Conservation (phyloP, 345 rosid genomes). For the Murraya paniculata region DNA sequence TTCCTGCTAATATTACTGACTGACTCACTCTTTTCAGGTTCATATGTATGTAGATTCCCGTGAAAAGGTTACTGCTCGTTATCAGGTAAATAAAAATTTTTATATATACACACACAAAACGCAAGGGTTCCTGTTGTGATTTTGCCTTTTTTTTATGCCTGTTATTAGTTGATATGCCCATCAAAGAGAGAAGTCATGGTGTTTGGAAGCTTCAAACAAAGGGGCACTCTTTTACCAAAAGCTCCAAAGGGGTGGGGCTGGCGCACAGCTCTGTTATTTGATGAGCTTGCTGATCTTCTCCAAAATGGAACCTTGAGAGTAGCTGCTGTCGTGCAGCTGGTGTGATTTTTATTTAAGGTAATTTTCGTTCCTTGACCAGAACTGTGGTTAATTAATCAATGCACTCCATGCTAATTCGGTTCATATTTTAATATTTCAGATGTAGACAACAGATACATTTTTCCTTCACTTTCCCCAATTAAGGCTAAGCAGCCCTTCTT, state of each 20-base stretch:
- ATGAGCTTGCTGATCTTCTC: slow-evolving; percentile 86
- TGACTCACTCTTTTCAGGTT: slow-evolving; percentile 47
- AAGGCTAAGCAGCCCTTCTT: neutral
- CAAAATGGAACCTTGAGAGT: slow-evolving; percentile 80
- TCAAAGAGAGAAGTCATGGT: slow-evolving; percentile 94
- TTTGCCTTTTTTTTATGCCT: neutral
- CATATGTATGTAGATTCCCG: slow-evolving; percentile 81
- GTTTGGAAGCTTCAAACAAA: slow-evolving; percentile 83
- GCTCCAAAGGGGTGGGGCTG: slow-evolving; percentile 99
- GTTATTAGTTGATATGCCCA: slow-evolving; percentile 75
- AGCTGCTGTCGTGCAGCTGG: slow-evolving; percentile 87
- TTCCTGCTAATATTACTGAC: neutral
- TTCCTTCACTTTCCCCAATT: too few species aligned
- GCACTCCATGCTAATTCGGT: neutral
- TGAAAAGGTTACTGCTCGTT: slow-evolving; percentile 92
- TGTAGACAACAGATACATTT: neutral
- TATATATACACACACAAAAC: neutral
- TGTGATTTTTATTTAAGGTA: slow-evolving; percentile 35
- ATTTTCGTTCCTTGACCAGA: neutral
- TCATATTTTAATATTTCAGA: slow-evolving; percentile 4
- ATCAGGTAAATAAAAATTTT: slow-evolving; percentile 54
- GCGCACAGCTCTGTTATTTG: slow-evolving; percentile 82
- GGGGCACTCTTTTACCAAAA: slow-evolving; percentile 86
- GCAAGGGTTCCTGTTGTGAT: neutral
- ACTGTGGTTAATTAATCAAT: neutral